A percentile compares a stretch with the other conserved stretches of the same genome.
These are phyloP conservation scores for Boletus speciosus DNA, from an alignment of 768 basidiomycete genomes.

Conservation along the genomic window DNA sequence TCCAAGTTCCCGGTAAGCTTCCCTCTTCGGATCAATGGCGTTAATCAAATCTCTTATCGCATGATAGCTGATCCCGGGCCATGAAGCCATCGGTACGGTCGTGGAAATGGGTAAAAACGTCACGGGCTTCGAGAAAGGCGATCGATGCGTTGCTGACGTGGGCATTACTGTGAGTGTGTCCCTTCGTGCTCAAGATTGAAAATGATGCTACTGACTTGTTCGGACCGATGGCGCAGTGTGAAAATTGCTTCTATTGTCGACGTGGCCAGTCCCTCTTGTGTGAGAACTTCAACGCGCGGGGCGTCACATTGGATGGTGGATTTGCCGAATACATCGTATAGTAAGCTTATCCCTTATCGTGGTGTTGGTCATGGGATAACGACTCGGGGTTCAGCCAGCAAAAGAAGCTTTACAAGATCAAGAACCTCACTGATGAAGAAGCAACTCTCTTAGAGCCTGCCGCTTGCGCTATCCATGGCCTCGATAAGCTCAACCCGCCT, in stretches of 20 bases:
- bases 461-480: conserved; percentile 87
- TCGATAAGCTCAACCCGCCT: conserved; percentile 80
- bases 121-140: conserved; percentile 69
- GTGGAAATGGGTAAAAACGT: conserved; percentile 79
- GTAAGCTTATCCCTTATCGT: conserved; percentile 39
- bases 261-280: conserved; percentile 80
- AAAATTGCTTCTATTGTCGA: conserved; percentile 82
- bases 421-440: conserved; percentile 85
- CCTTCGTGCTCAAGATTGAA: neutral
- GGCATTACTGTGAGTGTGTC: conserved; percentile 54
- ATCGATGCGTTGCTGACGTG: conserved; percentile 83
- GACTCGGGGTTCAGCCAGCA: conserved; percentile 42
- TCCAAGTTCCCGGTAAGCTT: conserved; percentile 50
- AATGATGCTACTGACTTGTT: conserved; percentile 1
- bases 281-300: conserved; percentile 78
- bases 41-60: conserved; percentile 19
- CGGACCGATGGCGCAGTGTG: conserved; percentile 50
- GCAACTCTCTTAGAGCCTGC: conserved; percentile 87
- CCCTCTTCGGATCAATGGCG: conserved; percentile 13
- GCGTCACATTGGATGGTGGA: conserved; percentile 78
- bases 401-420: conserved; percentile 81
- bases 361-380: neutral
- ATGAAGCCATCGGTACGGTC: conserved; percentile 71
- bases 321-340: conserved; percentile 89
- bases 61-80: conserved; percentile 65